Evolutionary conservation across 108 stramenopile species (phyloP), one percentile per base, ranked within the genome.

Genomic region (Cylindrotheca closterium): DNA sequence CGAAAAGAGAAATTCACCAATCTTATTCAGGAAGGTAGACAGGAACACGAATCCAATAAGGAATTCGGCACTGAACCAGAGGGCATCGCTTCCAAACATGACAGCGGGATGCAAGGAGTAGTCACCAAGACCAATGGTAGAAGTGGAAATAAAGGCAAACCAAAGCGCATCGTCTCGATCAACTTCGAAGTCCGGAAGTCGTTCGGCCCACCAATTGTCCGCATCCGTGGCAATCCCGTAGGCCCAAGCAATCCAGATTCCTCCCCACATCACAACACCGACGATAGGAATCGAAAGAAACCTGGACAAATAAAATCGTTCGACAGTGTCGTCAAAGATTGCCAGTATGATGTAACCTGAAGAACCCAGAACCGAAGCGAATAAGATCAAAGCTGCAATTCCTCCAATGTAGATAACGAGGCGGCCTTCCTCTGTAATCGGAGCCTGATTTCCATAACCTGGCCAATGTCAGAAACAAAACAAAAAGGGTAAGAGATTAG

Each of bases 361-460:
- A n/a, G 30, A n/a, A 31, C 49, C 67, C 21, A 71, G 48, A 15
- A 84, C 28, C 10, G 58, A 30, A 25, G 50, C 73, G 60, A 84
- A 84, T 4, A 63, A 17, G 28, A 80, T 17, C 23, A 80, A 73
- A 12, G 24, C 31, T 17, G 80, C 3, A 31, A 77, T 78, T n/a
- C 83, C 79, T 21, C 78, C 2, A 3, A 68, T 71, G 47, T 34
- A 67, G 24, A 78, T 47, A 30, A 84, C 10, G 18, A 62, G 18
- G 31, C 79, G 50, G 3, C 79, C 83, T 19, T 30, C 68, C 7
- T 10, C 31, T 48, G 79, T 74, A 1, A 34, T 23, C 21, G 83
- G 83, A 55, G 74, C 63, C 25, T 73, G 59, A 63, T 84, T 84
- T 19, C 83, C 83, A 51, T 78, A 80, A 23, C 83, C 83, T 21